Evolutionary conservation across 176 grass and related monocot genomes (phyloP).

Genomic region (Carex parvula): DNA sequence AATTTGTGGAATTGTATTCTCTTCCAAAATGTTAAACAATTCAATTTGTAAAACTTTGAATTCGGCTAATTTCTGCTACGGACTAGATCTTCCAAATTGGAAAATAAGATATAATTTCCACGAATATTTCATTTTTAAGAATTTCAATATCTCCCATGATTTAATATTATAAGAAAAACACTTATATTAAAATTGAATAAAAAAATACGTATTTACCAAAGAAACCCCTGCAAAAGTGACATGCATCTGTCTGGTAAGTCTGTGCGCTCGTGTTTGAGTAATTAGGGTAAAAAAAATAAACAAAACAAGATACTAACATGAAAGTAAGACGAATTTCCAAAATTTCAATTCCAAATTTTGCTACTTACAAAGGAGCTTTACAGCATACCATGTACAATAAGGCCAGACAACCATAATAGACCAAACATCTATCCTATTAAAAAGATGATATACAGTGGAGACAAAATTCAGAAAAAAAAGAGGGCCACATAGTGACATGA

Average conservation of each 20-base stretch:
- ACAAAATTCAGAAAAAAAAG: conserved; percentile 14
- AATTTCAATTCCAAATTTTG: conserved; percentile 23
- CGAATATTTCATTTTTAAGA: not conserved
- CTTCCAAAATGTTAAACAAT: not conserved
- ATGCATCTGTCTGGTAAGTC: not conserved
- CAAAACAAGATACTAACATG: not conserved
- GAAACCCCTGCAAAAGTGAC: not conserved
- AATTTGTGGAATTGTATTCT: not conserved
- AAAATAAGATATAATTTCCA: conserved; percentile 2
- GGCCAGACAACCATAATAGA: conserved; percentile 14
- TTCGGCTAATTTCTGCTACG: not conserved
- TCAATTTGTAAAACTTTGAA: not conserved
- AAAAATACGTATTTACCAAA: not conserved
- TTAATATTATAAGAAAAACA: not conserved
- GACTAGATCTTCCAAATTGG: not conserved
- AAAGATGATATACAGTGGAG: conserved; percentile 17
- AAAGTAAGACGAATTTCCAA: not conserved
- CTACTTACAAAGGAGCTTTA: conserved; percentile 10
- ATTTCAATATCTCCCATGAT: not conserved
- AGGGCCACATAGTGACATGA: not conserved
- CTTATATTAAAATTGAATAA: not conserved
- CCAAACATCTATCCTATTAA: conserved; percentile 11
- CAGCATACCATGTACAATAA: conserved; percentile 23
- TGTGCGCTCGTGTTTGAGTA: not conserved
- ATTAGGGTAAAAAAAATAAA: not conserved